phyloP scores from a whole-genome alignment of 2,329 filamentous ascomycete species.

The Microdochium nivale region DNA sequence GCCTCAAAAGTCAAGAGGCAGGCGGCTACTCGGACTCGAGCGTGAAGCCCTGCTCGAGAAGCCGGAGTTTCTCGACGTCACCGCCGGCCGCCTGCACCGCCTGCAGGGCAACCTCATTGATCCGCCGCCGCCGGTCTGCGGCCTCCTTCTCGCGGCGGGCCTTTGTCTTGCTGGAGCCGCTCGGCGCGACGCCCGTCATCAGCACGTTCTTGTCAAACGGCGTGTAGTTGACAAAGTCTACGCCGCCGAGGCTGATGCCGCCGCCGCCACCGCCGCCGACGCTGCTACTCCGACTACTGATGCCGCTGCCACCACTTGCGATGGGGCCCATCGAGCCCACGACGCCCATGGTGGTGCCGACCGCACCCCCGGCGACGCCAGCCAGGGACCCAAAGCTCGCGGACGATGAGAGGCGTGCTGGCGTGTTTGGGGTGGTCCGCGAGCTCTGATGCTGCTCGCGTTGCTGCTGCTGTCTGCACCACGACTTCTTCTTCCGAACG shows the following conservation, averaged over 20 bases:
- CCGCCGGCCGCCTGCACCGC: constrained; percentile 65
- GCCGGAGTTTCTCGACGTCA: constrained; percentile 43
- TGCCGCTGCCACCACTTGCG: neutral
- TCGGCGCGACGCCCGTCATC: constrained; percentile 84
- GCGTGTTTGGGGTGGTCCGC: neutral
- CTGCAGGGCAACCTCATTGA: constrained; percentile 61
- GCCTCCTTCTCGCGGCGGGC: constrained; percentile 86
- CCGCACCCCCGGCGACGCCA: neutral
- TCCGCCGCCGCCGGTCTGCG: constrained; percentile 60
- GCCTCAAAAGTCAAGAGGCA: too few species aligned
- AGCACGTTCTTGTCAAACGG: constrained; percentile 69
- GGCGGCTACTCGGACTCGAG: neutral
- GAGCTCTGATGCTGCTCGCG: constrained; percentile 3
- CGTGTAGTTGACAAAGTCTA: constrained; percentile 85
- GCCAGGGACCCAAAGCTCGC: neutral
- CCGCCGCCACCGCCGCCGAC: constrained; percentile 10
- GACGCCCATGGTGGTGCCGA: neutral
- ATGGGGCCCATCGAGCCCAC: neutral
- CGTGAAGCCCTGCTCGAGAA: neutral
- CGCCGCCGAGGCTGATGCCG: constrained; percentile 17
- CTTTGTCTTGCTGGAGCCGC: constrained; percentile 88
- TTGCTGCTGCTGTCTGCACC: constrained; percentile 1
- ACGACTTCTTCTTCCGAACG: constrained; percentile 13
- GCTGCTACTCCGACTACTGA: neutral
- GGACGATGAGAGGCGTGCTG: neutral